Base-by-base conservation (phyloP, 2,329 filamentous ascomycete genomes). In the Alternaria burnsii region DNA sequence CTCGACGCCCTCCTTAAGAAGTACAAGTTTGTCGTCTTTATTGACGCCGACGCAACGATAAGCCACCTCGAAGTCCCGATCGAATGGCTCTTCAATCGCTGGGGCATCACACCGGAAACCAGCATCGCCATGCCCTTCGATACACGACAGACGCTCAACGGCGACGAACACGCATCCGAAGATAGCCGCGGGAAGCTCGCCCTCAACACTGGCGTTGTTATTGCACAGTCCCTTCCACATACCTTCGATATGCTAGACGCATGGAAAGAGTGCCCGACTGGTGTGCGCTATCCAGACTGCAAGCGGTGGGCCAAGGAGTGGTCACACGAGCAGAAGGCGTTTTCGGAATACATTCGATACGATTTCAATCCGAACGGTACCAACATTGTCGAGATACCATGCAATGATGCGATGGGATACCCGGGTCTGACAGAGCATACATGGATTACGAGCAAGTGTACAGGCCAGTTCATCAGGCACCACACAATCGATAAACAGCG, bases 21-120 rank as follows among this genome's bases (percentile, higher is more conserved):
- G 0, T 79, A 83, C 69, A 68, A 77, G 11, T 76, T 81, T 7
- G 78, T 83, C 34, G 69, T 83, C 44, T 80, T 81, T 50, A 66
- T 83, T 40, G 82, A 83, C 64, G 76, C 79, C 12, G 82, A 84
- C 62, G 78, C 76, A 24, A 75, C 78, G 10, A 77, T 82, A 53
- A 71, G 73, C 3, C 74, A 82, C 54, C 75, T 78, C 1, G 74
- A 81, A 42, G 66, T 84, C 2, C 81, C 82, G 2, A 52, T 83
- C 14, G 82, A 83, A 70, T 83, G 80, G 78, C 75, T 84, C 3
- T 75, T 84, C 64, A 82, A 81, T 63, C 73, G 80, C 22, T 83
- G 82, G 82, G 74, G 79, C 55, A 72, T 82, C 50, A 75, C 69
- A 12, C 62, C 70, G 0, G 64, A 76, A 2, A 82, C 80, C 1